These are phyloP conservation scores for Emergomyces africanus DNA, from an alignment of 2,329 filamentous ascomycete genomes.

Conservation along the genomic window DNA sequence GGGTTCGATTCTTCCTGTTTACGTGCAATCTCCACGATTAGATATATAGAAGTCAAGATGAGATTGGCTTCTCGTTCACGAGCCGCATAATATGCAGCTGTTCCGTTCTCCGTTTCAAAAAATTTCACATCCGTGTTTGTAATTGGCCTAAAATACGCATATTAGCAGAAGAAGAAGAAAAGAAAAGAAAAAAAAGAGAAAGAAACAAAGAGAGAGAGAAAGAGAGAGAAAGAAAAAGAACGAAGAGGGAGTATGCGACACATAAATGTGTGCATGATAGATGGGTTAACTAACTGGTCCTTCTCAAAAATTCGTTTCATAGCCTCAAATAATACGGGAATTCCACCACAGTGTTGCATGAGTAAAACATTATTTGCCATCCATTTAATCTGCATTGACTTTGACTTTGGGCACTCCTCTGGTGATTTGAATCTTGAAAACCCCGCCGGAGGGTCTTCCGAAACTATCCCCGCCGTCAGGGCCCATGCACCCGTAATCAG, in stretches of 20 bases:
- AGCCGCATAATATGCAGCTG: constrained; percentile 23
- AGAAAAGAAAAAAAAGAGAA: not conserved
- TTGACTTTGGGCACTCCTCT: constrained; percentile 33
- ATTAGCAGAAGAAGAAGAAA: not conserved
- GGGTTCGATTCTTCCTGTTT: constrained; percentile 17
- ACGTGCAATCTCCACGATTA: constrained; percentile 30
- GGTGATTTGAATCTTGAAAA: constrained; percentile 10
- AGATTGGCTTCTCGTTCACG: constrained; percentile 30
- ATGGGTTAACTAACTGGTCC: constrained; percentile 13
- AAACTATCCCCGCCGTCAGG: constrained; percentile 44
- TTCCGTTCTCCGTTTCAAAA: constrained; percentile 20
- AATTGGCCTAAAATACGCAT: not conserved
- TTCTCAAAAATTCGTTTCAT: constrained; percentile 29
- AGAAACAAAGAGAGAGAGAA: not conserved
- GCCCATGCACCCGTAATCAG: constrained; percentile 58
- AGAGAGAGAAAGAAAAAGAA: not conserved
- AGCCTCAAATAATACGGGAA: constrained; percentile 25
- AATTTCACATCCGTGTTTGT: constrained; percentile 8
- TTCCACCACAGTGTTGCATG: constrained; percentile 23
- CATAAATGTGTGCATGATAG: not conserved
- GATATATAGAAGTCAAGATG: constrained; percentile 31
- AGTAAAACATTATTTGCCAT: constrained; percentile 31
- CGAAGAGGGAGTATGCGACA: no score
- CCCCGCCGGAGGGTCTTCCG: constrained; percentile 22
- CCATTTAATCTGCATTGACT: constrained; percentile 35